Base-by-base conservation (phyloP, 352 stramenopile species). In the Globisporangium viniferum region DNA sequence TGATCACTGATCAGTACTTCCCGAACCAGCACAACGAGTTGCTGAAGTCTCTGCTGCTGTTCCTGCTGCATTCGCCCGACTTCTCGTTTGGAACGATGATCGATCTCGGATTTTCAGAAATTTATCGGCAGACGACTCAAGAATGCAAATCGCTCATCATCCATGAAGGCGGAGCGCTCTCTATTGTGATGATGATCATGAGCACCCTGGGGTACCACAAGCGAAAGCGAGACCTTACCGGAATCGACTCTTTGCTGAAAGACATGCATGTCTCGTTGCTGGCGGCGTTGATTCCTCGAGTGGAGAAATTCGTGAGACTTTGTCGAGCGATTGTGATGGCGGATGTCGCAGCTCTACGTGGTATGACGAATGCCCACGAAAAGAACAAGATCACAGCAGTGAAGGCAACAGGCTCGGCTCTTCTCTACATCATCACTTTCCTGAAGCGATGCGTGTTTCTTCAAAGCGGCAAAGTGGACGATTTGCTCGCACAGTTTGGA, bases 171-270 rank as follows among this genome's bases (percentile, higher is more conserved):
- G 88, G 88, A 10, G 81, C 88, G n/a, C 72, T 95, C 5, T 94
- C 88, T 9, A 89, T 95, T 24, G 77, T 93, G 18, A 94, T 95
- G 86, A 93, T 91, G 80, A 74, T 94, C 46, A 92, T 94, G 86
- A 85, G 84, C 49, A 91, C 84, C 1, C 61, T 95, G 33, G 86
- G 86, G 4, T 95, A 95, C 57, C 88, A 95, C 76, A 92, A 92
- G 65, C 87, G 88, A 24, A 87, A 90, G 44, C 88, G 86, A 49
- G 88, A 95, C 72, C 67, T 92, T 29, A 93, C 84, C 0, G 80
- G 80, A 14, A 80, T 95, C 41, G 88, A 94, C 48, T 67, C 67
- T 0, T 68, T 93, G 12, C 73, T 94, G 12, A 82, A 87, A 33
- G 75, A 68, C 35, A 73, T 81, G 10, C 72, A 89, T 35, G 64